These are phyloP conservation scores for Aspergillus sp. DNA, from an alignment of 2,329 filamentous ascomycete genomes.

Conservation along the genomic window DNA sequence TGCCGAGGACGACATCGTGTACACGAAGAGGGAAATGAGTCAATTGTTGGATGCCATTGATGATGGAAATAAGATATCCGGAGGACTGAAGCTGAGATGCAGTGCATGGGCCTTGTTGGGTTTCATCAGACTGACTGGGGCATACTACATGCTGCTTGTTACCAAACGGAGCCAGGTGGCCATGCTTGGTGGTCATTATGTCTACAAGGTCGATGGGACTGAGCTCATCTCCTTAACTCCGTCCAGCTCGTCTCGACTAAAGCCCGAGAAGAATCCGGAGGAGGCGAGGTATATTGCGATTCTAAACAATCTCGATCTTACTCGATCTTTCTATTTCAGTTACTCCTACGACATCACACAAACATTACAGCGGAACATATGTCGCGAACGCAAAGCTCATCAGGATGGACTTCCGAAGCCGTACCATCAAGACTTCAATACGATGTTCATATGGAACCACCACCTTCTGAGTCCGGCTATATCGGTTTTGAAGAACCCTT, in stretches of 20 bases:
- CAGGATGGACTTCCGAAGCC: constrained; percentile 62
- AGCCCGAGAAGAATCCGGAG: constrained; percentile 80
- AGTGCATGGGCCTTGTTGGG: constrained; percentile 92
- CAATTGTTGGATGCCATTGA: constrained; percentile 92
- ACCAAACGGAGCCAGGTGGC: constrained; percentile 95
- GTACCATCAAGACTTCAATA: constrained; percentile 77
- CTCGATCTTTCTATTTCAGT: constrained; percentile 94
- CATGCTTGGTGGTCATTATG: constrained; percentile 91
- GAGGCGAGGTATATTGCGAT: constrained; percentile 87
- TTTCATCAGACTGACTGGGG: constrained; percentile 92
- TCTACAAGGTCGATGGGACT: constrained; percentile 93
- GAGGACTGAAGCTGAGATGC: constrained; percentile 84
- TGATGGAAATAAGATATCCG: constrained; percentile 87
- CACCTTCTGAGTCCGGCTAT: constrained; percentile 78
- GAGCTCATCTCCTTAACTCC: constrained; percentile 86
- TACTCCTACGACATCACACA: constrained; percentile 96
- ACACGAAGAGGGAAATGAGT: constrained; percentile 88
- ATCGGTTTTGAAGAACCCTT: constrained; percentile 70
- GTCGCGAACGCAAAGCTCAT: constrained; percentile 71
- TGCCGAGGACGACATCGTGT: constrained; percentile 92
- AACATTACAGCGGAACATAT: constrained; percentile 89
- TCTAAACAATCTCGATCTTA: constrained; percentile 85
- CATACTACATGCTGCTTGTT: constrained; percentile 95
- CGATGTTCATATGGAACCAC: constrained; percentile 98
- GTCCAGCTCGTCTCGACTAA: constrained; percentile 63